Conservation (phyloP, 495 filamentous ascomycete species). For the Aspergillus nidulans region DNA sequence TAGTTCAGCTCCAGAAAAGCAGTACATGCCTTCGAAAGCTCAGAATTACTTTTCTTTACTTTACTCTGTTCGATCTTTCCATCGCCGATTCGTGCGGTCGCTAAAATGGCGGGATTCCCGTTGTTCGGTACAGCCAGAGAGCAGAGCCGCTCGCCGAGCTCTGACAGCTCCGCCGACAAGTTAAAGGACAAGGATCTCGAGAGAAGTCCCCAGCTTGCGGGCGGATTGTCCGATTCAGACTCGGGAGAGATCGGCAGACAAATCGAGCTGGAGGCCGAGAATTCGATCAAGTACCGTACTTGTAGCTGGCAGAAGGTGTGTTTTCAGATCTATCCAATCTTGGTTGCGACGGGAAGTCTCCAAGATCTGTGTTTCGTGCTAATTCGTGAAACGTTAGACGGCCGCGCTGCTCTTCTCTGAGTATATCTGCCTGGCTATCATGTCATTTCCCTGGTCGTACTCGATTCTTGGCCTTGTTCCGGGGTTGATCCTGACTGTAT, state of each 20-base stretch:
- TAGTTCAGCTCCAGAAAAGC: constrained; percentile 5
- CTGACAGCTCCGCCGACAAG: constrained; percentile 27
- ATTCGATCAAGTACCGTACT: constrained; percentile 81
- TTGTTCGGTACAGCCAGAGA: constrained; percentile 14
- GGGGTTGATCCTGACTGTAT: constrained; percentile 74
- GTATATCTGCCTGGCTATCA: constrained; percentile 90
- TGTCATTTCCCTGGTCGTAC: constrained; percentile 91
- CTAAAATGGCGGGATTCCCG: constrained; percentile 38
- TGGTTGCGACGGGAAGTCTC: not conserved
- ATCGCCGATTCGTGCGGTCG: constrained; percentile 37
- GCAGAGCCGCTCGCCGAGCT: constrained; percentile 21
- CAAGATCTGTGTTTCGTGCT: not conserved
- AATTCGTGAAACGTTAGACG: constrained; percentile 48
- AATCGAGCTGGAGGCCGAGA: constrained; percentile 69
- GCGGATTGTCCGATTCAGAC: constrained; percentile 30
- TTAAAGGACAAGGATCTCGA: constrained; percentile 41
- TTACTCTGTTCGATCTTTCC: constrained; percentile 25
- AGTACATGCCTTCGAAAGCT: constrained; percentile 39
- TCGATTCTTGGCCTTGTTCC: constrained; percentile 82
- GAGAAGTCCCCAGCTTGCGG: constrained; percentile 22
- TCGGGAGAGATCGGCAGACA: constrained; percentile 59
- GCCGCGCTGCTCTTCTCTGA: constrained; percentile 83
- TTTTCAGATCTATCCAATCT: not conserved
- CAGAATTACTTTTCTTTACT: constrained; percentile 20
- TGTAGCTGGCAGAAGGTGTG: constrained; percentile 85